These are phyloP conservation scores for Komagataella pseudopastoris DNA, from an alignment of 805 yeast genomes.

Conservation along the genomic window DNA sequence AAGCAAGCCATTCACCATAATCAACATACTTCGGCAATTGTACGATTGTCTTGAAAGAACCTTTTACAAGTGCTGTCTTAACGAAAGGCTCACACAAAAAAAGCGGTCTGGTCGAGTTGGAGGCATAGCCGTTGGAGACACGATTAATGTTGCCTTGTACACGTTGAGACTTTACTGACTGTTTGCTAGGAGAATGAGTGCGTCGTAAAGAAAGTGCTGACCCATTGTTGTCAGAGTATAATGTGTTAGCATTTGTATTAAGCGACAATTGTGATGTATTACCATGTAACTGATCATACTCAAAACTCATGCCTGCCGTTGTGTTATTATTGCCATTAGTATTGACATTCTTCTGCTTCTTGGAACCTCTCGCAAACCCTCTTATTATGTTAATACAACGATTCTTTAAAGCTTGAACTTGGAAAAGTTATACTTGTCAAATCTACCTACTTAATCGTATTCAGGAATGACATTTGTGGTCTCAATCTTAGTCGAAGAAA, in stretches of 20 bases:
- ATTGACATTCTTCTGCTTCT: constrained; percentile 14
- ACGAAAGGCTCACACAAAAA: constrained; percentile 89
- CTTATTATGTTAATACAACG: background rate
- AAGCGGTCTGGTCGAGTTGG: constrained; percentile 29
- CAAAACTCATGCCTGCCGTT: constrained; percentile 5
- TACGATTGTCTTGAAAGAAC: constrained; percentile 91
- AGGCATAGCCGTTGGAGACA: constrained; percentile 4
- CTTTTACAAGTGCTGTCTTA: constrained; percentile 88
- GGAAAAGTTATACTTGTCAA: background rate
- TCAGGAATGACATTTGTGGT: background rate
- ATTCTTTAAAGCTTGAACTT: background rate
- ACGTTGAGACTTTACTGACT: constrained; percentile 22
- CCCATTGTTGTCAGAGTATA: constrained; percentile 23
- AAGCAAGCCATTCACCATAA: constrained; percentile 89
- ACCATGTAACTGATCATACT: constrained; percentile 8
- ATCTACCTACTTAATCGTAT: background rate
- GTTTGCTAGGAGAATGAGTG: constrained; percentile 30
- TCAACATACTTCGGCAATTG: constrained; percentile 93
- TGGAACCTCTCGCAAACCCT: background rate
- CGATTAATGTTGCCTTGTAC: constrained; percentile 3
- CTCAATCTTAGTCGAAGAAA: background rate
- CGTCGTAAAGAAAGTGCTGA: constrained; percentile 34
- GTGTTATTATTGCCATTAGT: constrained; percentile 11
- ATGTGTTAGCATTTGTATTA: background rate
- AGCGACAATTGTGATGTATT: constrained; percentile 9